Evolutionary conservation across 202 grass and related monocot species (phyloP).

Genomic region (Brachypodium distachyon): DNA sequence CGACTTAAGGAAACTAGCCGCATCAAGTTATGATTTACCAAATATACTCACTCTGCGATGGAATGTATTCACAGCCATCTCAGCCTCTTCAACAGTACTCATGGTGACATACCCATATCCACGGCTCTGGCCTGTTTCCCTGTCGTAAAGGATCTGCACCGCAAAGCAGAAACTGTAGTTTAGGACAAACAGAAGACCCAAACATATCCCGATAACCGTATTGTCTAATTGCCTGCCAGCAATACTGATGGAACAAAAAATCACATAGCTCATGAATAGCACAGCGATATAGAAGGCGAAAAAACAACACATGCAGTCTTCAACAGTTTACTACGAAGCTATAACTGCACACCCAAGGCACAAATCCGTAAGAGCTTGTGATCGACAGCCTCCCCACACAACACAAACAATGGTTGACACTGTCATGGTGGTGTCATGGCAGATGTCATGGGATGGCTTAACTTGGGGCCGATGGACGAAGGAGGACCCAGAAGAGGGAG

Average conservation of each 20-base stretch:
- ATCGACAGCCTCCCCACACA: background rate
- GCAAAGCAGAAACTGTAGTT: background rate
- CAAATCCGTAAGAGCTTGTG: background rate
- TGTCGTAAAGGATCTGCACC: slow-evolving; percentile 60
- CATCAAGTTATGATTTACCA: background rate
- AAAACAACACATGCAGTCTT: no score
- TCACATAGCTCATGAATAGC: no score
- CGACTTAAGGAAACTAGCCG: background rate
- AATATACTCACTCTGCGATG: slow-evolving; percentile 52
- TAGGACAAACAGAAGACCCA: no score
- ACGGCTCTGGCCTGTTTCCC: slow-evolving; percentile 57
- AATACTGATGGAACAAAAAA: no score
- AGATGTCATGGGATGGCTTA: no score
- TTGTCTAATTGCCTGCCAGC: no score
- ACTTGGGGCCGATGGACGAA: no score
- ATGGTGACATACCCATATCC: slow-evolving; percentile 92
- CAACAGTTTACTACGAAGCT: background rate
- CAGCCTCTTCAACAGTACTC: slow-evolving; percentile 59
- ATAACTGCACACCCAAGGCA: background rate
- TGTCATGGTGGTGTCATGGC: no score
- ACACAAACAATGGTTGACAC: background rate
- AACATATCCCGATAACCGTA: no score
- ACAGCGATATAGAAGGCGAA: no score
- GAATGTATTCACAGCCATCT: slow-evolving; percentile 57
- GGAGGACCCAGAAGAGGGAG: no score